These are phyloP conservation scores for Pseudonitzschia delicatissima DNA, from an alignment of 108 stramenopile species.

Conservation along the genomic window DNA sequence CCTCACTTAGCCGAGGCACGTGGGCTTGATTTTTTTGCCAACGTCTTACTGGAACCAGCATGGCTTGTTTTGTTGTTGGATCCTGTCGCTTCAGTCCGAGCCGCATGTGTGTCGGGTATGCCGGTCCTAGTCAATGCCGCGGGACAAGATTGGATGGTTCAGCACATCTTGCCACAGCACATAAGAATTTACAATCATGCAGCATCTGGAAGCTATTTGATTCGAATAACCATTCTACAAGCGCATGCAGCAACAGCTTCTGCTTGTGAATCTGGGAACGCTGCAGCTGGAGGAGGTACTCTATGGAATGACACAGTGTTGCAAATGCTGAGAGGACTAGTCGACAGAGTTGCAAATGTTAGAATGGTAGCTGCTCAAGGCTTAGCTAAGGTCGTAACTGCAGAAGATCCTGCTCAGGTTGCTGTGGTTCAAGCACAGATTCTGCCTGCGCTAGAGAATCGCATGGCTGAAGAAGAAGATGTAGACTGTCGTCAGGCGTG, in stretches of 20 bases:
- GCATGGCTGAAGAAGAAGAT: conserved; percentile 44
- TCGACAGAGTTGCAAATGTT: conserved; percentile 84
- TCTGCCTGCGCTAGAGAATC: conserved; percentile 37
- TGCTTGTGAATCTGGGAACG: conserved; percentile 36
- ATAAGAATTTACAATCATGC: conserved; percentile 69
- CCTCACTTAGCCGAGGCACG: conserved; percentile 84
- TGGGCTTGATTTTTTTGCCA: conserved; percentile 72
- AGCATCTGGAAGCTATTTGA: conserved; percentile 60
- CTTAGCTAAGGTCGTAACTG: conserved; percentile 36
- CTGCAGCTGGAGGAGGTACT: conserved; percentile 19
- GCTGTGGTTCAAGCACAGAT: conserved; percentile 34
- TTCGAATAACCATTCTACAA: conserved; percentile 77
- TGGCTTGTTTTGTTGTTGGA: conserved; percentile 82
- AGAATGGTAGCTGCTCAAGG: conserved; percentile 84
- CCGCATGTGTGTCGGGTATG: conserved; percentile 75
- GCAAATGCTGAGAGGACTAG: conserved; percentile 57
- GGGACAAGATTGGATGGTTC: conserved; percentile 74
- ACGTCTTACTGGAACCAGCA: conserved; percentile 72
- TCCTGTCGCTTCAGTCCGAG: conserved; percentile 75
- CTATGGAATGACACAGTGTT: conserved; percentile 54
- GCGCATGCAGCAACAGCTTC: conserved; percentile 53
- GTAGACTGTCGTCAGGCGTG: conserved; percentile 32
- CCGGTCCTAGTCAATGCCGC: conserved; percentile 64
- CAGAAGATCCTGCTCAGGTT: conserved; percentile 30
- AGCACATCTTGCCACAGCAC: conserved; percentile 68